These are phyloP conservation scores for Dictyostelium purpureum DNA, from an alignment of 78 protist genomes.

Conservation along the genomic window DNA sequence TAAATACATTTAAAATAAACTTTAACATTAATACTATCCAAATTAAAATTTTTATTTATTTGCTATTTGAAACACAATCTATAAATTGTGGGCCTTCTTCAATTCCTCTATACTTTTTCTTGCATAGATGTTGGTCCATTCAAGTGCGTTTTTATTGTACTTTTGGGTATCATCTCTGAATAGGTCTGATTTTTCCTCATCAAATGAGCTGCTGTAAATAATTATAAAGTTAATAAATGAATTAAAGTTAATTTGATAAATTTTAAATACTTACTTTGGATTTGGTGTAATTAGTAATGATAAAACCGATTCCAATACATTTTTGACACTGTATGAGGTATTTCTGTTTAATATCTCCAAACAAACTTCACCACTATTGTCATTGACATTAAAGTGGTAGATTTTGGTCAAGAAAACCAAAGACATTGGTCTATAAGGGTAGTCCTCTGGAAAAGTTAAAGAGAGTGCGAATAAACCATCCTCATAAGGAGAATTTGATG, in stretches of 20 bases:
- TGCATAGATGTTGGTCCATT: conserved; percentile 25
- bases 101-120: neutral
- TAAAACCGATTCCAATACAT: conserved; percentile 84
- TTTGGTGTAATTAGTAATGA: conserved; percentile 89
- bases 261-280: too few relatives aligned
- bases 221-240: too few relatives aligned
- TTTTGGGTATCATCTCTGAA: conserved; percentile 10
- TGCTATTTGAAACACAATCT: too few relatives aligned
- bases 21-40: too few relatives aligned
- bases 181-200: conserved; percentile 56
- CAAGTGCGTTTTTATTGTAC: neutral
- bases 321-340: conserved; percentile 93
- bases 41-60: too few relatives aligned
- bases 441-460: conserved; percentile 81
- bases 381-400: conserved; percentile 95
- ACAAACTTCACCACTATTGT: conserved; percentile 93
- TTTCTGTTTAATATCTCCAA: conserved; percentile 95
- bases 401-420: conserved; percentile 91
- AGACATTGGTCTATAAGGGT: conserved; percentile 89
- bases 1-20: too few relatives aligned
- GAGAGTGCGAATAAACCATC: conserved; percentile 44
- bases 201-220: too few relatives aligned
- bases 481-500: conserved; percentile 58
- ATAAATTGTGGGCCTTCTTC: neutral
- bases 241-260: too few relatives aligned